These are phyloP conservation scores for Chamaecrista fasciculata DNA, from an alignment of 306 rosid species.

Conservation along the genomic window DNA sequence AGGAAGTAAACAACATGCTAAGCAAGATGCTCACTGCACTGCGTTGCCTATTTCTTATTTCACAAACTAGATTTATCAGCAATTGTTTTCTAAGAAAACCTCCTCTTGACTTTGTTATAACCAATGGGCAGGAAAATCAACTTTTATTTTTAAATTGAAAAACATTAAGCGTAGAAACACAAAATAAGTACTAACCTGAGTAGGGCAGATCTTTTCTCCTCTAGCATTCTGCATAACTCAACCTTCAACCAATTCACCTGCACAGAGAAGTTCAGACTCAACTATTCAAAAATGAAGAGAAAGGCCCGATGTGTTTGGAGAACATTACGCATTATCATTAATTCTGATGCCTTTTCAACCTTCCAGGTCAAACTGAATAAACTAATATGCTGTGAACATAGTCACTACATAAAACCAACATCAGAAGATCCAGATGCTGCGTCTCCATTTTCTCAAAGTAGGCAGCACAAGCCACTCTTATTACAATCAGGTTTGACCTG, in stretches of 20 bases:
- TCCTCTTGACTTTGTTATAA: constrained; percentile 14
- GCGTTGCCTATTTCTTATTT: constrained; percentile 11
- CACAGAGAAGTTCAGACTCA: constrained; percentile 38
- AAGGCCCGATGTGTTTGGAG: constrained; percentile 8
- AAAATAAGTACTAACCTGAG: constrained; percentile 56
- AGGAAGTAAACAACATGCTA: constrained; percentile 21
- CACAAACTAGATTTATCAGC: constrained; percentile 13
- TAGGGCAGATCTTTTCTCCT: constrained; percentile 86
- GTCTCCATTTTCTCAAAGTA: constrained; percentile 23
- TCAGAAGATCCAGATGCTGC: neutral
- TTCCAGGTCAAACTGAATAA: constrained; percentile 15
- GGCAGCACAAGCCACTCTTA: constrained; percentile 21
- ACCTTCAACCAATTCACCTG: constrained; percentile 94
- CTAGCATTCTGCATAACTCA: constrained; percentile 85
- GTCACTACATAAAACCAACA: neutral
- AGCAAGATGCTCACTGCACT: constrained; percentile 9
- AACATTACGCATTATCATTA: constrained; percentile 2
- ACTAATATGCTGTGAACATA: constrained; percentile 15
- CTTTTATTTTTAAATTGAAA: neutral
- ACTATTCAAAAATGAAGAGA: constrained; percentile 1
- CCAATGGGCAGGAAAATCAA: constrained; percentile 20
- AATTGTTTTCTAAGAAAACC: constrained; percentile 22
- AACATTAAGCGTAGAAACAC: constrained; percentile 22
- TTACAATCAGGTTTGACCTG: constrained; percentile 9
- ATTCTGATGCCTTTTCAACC: constrained; percentile 19